Base-by-base conservation (phyloP, 768 basidiomycete species). In the Leccinum boreale region DNA sequence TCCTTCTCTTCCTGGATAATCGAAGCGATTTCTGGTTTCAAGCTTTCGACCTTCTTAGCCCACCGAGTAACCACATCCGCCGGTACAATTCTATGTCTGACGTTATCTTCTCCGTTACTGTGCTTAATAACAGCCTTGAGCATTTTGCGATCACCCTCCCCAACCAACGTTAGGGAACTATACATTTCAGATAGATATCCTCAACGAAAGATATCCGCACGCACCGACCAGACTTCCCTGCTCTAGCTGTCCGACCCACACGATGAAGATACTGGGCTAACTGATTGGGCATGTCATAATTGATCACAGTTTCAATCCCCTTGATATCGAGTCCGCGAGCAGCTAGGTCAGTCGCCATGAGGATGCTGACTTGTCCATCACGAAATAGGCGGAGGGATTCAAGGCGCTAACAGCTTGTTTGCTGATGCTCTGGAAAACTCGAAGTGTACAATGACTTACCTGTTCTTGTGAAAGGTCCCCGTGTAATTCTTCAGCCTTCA, bases 231-330 rank as follows among this genome's bases (percentile, higher is more conserved):
- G 87, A 89, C 64, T 82, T 84, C 5, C 97, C 97, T 4, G 97
- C 96, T 69, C 97, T 87, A 28, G 97, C 97, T 50, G 97, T 99
- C 69, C 97, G 84, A 65, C 97, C 97, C 23, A 98, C 96, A 58
- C 97, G 90, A 72, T 99, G 97, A 31, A 98, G 82, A 74, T 99
- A 99, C 66, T 94, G 94, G 8, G 91, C 85, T 33, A 98, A 77
- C 67, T 94, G 90, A 19, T 84, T 82, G 10, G 97, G 97, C 96
- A 98, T 97, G 70, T 99, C 97, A 70, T 95, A 98, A 73, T 99
- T 99, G 71, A 99, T 94, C 60, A 99, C 93, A 3, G 94, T 94
- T 69, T 98, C 92, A 24, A 98, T 87, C 15, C 95, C 95, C 70
- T 95, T 96, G 78, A 99, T 97, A 74, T 98, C 96, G 28, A 99